Evolutionary conservation across 208 protist genomes (phyloP), one percentile per base, ranked within the genome.

Genomic region (Naegleria fowleri): DNA sequence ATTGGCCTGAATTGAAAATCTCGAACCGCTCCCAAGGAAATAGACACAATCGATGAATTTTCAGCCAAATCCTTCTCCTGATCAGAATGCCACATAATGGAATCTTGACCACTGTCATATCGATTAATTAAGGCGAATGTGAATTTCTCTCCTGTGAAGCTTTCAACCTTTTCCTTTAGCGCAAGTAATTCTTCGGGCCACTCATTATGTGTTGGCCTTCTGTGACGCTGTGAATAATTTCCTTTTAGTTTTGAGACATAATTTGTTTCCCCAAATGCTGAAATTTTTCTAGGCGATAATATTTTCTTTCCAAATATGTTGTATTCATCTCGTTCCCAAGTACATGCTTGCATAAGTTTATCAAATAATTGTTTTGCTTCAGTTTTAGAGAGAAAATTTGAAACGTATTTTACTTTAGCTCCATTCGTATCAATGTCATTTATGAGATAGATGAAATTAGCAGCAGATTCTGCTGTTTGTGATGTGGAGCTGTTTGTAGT

Each of bases 221-320:
- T 79, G 36, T 79, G 67, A 7, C n/a, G 67, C n/a, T 79, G 19
- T 33, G 67, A 79, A 79, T 79, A 79, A 79, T 79, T 79, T 5
- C n/a, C 29, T 36, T 79, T 36, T 36, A 36, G n/a, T 33, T 36
- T 36, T 79, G 67, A n/a, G 19, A 36, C 29, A 79, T 36, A 79
- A 36, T 79, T n/a, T 36, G 25, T 19, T 79, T 79, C 67, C 9
- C 67, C 67, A 79, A 79, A 79, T 79, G 67, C 67, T 33, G 67
- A 79, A 13, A 79, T 79, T 79, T 79, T 19, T 79, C 67, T 79
- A 36, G 19, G 19, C 9, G 67, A 79, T 36, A 79, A 36, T 36
- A 79, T 79, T 79, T 79, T n/a, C 67, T 79, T 79, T 79, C 67
- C 67, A 79, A 79, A 79, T 7, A 79, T 79, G 6, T 79, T 79